phyloP scores from a whole-genome alignment of 352 stramenopile species.

The Pythium brachiatum region DNA sequence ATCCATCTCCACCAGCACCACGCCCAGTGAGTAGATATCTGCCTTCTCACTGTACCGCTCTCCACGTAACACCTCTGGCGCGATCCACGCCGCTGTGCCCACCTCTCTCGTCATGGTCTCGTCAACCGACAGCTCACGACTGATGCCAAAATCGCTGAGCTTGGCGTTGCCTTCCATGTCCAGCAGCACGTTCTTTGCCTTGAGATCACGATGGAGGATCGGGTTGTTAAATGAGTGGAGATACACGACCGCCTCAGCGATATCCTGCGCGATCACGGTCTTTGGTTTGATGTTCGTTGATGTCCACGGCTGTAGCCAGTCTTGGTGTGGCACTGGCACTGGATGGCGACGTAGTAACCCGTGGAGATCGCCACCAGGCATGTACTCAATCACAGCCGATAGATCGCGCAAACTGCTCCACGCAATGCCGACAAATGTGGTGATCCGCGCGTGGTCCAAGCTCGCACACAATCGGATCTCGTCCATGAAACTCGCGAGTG shows the following conservation, averaged over 20 bases:
- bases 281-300: background rate
- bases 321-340: background rate
- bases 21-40: conserved; percentile 30
- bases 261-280: conserved; percentile 9
- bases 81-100: conserved; percentile 26
- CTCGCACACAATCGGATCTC: conserved; percentile 32
- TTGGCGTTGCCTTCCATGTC: conserved; percentile 5
- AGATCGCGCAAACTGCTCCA: conserved; percentile 28
- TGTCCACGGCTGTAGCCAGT: background rate
- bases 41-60: conserved; percentile 29
- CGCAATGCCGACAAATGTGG: conserved; percentile 25
- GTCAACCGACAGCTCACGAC: conserved; percentile 1
- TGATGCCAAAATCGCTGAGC: conserved; percentile 19
- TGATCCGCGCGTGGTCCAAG: conserved; percentile 29
- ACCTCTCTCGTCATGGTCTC: conserved; percentile 27
- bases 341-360: background rate
- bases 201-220: conserved; percentile 21
- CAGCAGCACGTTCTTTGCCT: conserved; percentile 17
- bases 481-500: conserved; percentile 27
- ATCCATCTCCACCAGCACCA: conserved; percentile 27
- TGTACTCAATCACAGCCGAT: conserved; percentile 32
- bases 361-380: conserved; percentile 24
- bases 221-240: conserved; percentile 17
- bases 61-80: conserved; percentile 25
- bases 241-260: conserved; percentile 19